Conservation (phyloP, 2,329 filamentous ascomycete genomes). For the Neurospora sp. region DNA sequence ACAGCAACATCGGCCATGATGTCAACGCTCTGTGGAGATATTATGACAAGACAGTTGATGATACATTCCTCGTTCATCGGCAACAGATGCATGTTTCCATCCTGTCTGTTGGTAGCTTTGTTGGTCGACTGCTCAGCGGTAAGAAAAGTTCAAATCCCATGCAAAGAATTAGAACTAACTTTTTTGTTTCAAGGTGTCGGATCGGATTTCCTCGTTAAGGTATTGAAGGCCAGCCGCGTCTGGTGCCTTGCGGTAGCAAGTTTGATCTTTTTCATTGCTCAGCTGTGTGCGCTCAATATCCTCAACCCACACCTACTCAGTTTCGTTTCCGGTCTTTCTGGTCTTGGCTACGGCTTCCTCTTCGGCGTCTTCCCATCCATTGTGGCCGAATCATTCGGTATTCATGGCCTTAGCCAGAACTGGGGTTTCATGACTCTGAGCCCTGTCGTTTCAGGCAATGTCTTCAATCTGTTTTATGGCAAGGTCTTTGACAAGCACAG, state of each 20-base stretch:
- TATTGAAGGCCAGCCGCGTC: slow-evolving; percentile 67
- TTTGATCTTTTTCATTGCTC: slow-evolving; percentile 67
- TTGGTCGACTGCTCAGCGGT: slow-evolving; percentile 71
- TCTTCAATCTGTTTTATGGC: slow-evolving; percentile 92
- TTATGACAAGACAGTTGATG: slow-evolving; percentile 63
- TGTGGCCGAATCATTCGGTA: slow-evolving; percentile 81
- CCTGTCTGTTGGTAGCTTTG: slow-evolving; percentile 79
- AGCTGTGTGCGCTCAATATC: slow-evolving; percentile 66
- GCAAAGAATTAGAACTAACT: slow-evolving; percentile 1
- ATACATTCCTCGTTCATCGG: slow-evolving; percentile 66
- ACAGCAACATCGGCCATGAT: slow-evolving; percentile 88
- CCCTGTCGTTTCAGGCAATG: slow-evolving; percentile 76
- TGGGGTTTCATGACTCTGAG: slow-evolving; percentile 94
- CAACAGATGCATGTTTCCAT: slow-evolving; percentile 93
- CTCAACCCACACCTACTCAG: slow-evolving; percentile 68
- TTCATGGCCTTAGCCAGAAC: slow-evolving; percentile 82
- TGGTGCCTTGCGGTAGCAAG: slow-evolving; percentile 84
- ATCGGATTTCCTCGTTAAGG: slow-evolving; percentile 81
- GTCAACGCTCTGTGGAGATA: slow-evolving; percentile 81
- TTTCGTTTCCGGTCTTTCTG: slow-evolving; percentile 72
- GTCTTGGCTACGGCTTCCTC: slow-evolving; percentile 83
- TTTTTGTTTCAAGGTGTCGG: slow-evolving; percentile 53
- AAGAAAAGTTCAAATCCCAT: slow-evolving; percentile 21
- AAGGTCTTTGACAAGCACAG: slow-evolving; percentile 74
- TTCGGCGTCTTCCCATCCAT: slow-evolving; percentile 92